Base-by-base conservation (phyloP, 2,329 filamentous ascomycete genomes). In the Cladosporium sp. region DNA sequence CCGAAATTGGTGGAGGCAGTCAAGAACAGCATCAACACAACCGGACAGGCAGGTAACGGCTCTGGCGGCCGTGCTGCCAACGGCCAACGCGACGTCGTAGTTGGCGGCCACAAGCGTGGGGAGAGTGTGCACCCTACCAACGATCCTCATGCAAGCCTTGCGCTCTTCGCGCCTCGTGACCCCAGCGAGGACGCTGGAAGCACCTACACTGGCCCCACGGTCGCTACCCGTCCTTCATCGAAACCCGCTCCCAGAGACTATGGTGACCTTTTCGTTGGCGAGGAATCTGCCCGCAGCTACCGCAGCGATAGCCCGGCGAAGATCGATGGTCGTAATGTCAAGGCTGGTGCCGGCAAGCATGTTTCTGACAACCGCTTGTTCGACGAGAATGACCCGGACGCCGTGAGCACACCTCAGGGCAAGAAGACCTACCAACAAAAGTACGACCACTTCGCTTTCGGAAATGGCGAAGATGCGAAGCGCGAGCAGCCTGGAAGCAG, bases 381-480 rank as follows among this genome's bases (percentile, higher is more conserved):
- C 67, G 83, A 84, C 26, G 83, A 85, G 63, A 82, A 86, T 28
- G 85, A 87, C 59, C 64, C 69, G 10, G 82, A 81, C 26, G 69
- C 76, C 8, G 66, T 71, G n/a, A 67, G 66, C 15, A 79, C 79
- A 26, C 68, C 76, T 24, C 77, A 83, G 67, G 77, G 83, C 71
- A 80, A 77, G 71, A 87, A 90, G 74, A 89, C 91, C 7, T 87
- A 95, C 77, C 86, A 91, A 2, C 88, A 87, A 75, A 96, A 92
- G 78, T 97, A 88, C 80, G 84, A 90, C 66, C 94, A 98, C 79
- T 96, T 96, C 75, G 89, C 93, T 67, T 91, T 96, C 75, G 87
- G 85, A 66, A 88, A 92, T 70, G 88, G 87, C 60, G 85, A 80
- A 54, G 78, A 80, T 61, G 77, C 77, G 49, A 65, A 49, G 32